Evolutionary conservation across 2,329 filamentous ascomycete genomes (phyloP).

Genomic region (Diaporthe ampelina): DNA sequence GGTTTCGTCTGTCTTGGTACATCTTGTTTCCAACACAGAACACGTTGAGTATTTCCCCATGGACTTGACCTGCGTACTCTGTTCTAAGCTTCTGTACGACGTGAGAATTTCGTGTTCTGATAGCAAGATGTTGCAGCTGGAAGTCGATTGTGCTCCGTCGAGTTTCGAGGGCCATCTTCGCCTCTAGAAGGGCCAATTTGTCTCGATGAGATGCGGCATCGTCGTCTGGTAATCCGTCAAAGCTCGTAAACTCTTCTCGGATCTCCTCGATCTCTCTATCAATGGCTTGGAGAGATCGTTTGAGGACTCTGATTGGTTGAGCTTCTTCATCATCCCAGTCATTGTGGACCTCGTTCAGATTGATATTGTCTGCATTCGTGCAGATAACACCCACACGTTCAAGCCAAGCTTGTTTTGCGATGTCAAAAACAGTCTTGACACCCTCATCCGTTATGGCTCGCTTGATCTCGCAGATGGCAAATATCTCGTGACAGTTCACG

Average conservation of each 20-base stretch:
- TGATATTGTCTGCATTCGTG: conserved; percentile 55
- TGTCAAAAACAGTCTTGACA: conserved; percentile 56
- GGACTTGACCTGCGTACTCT: background rate
- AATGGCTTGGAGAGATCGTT: background rate
- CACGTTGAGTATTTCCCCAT: background rate
- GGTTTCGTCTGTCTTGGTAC: background rate
- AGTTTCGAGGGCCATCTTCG: background rate
- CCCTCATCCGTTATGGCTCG: conserved; percentile 59
- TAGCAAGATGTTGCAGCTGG: background rate
- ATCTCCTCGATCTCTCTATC: background rate
- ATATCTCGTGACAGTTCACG: conserved; percentile 60
- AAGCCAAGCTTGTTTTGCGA: conserved; percentile 54
- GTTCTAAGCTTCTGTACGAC: background rate
- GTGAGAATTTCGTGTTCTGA: background rate
- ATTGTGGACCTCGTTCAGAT: background rate
- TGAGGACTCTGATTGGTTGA: background rate
- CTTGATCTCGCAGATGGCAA: conserved; percentile 58
- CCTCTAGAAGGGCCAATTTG: background rate
- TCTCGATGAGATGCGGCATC: background rate
- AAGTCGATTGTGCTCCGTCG: background rate
- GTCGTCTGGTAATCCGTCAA: background rate
- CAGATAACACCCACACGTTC: conserved; percentile 60
- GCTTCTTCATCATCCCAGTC: background rate
- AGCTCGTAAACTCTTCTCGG: background rate
- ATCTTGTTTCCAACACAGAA: background rate